These are phyloP conservation scores for Escovopsis sp. DNA, from an alignment of 2,329 filamentous ascomycete genomes.

Conservation along the genomic window DNA sequence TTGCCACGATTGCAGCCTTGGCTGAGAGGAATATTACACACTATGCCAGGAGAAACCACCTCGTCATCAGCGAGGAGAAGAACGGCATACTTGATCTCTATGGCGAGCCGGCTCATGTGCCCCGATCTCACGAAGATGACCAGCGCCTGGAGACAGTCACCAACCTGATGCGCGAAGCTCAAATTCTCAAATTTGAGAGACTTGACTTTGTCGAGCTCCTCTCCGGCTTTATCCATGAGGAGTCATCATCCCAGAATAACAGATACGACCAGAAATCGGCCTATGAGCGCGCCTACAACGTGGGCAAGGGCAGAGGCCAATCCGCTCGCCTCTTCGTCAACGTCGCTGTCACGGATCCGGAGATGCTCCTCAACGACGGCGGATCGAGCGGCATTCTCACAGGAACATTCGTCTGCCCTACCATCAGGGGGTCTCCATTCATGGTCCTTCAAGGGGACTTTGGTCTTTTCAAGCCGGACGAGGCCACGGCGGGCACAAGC, in stretches of 20 bases:
- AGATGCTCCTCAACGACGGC: background rate
- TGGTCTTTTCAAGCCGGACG: conserved; percentile 39
- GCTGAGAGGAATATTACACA: conserved; percentile 47
- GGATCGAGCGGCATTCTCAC: conserved; percentile 27
- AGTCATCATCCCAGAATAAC: conserved; percentile 16
- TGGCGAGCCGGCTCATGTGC: conserved; percentile 30
- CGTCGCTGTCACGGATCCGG: conserved; percentile 35
- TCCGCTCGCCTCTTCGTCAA: conserved; percentile 44
- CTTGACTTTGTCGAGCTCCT: conserved; percentile 51
- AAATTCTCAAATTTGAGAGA: conserved; percentile 19
- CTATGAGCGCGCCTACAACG: conserved; percentile 37
- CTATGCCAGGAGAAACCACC: conserved; percentile 25
- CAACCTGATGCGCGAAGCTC: conserved; percentile 1
- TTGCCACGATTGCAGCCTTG: conserved; percentile 54
- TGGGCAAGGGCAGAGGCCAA: conserved; percentile 38
- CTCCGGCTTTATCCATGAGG: conserved; percentile 41
- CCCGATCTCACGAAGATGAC: background rate
- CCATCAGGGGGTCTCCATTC: conserved; percentile 35
- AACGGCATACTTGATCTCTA: conserved; percentile 40
- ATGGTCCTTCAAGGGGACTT: conserved; percentile 44
- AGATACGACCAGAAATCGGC: conserved; percentile 32
- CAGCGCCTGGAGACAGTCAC: background rate
- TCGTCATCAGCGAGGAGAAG: conserved; percentile 30
- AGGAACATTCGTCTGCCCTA: conserved; percentile 35
- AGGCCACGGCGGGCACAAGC: conserved; percentile 38